Conservation (phyloP, 129 eudicot genomes). For the Centrapalus pauciflorus region DNA sequence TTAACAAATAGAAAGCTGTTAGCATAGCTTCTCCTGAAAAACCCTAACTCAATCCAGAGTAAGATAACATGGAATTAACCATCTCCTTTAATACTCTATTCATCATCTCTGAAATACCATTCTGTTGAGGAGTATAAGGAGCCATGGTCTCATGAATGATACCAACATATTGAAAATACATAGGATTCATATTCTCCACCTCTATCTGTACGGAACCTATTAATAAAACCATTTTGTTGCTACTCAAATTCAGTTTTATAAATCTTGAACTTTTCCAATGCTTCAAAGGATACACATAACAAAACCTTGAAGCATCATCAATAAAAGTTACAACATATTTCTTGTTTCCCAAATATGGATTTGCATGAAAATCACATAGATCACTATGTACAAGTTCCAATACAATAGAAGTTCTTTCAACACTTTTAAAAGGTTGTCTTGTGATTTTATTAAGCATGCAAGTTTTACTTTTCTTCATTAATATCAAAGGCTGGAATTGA, state of each 20-base stretch:
- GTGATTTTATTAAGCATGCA: neutral
- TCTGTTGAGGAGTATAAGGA: neutral
- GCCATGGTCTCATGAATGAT: neutral
- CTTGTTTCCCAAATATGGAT: neutral
- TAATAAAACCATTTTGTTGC: neutral
- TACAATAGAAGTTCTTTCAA: too few species aligned
- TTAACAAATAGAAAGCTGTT: too few species aligned
- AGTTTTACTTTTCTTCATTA: neutral
- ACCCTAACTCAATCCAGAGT: neutral
- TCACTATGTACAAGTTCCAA: too few species aligned
- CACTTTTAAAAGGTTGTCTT: neutral
- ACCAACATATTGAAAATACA: neutral
- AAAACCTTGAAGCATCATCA: neutral
- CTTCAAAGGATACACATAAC: conserved; percentile 1
- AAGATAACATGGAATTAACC: neutral
- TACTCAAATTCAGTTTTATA: neutral
- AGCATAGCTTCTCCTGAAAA: too few species aligned
- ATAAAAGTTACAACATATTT: neutral
- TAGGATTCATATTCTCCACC: neutral
- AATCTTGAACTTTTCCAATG: neutral
- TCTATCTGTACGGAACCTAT: too few species aligned
- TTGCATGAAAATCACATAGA: neutral
- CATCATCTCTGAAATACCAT: too few species aligned
- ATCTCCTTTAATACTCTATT: too few species aligned
- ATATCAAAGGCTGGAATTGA: neutral